Percentiles rank a stretch among this genome's conserved stretches.
Conservation (phyloP, 2,329 filamentous ascomycete genomes). For the Paecilomyces dactylethromorphus region DNA sequence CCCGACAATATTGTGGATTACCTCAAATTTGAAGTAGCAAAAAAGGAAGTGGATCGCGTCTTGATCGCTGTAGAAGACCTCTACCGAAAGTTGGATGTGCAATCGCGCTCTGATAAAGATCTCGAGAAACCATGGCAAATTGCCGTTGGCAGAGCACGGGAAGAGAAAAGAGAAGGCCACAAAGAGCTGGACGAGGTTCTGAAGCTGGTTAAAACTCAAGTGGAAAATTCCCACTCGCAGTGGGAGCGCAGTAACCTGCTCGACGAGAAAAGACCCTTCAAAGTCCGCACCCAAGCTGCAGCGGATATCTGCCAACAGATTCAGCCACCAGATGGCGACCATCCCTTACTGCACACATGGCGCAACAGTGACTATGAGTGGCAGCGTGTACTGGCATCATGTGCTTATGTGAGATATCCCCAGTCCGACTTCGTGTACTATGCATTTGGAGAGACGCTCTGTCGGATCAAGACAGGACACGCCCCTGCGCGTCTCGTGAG, state of each 20-base stretch:
- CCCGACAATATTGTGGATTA: slow-evolving; percentile 37
- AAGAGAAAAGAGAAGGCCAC: slow-evolving; percentile 7
- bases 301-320: slow-evolving; percentile 23
- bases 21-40: slow-evolving; percentile 36
- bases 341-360: slow-evolving; percentile 30
- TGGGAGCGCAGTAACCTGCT: slow-evolving; percentile 13
- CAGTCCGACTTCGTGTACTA: slow-evolving; percentile 20
- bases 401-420: slow-evolving; percentile 20
- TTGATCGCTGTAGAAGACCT: slow-evolving; percentile 23
- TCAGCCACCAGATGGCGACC: slow-evolving; percentile 20
- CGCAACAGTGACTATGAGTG: slow-evolving; percentile 23
- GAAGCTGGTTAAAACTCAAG: slow-evolving; percentile 10
- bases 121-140: slow-evolving; percentile 26
- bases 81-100: slow-evolving; percentile 15
- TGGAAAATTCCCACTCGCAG: slow-evolving; percentile 11
- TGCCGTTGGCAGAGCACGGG: slow-evolving; percentile 14
- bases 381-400: slow-evolving; percentile 32
- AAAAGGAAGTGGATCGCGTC: slow-evolving; percentile 19
- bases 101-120: slow-evolving; percentile 23
- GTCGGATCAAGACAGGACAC: slow-evolving; percentile 23
- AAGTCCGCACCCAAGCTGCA: slow-evolving; percentile 16
- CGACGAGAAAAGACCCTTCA: slow-evolving; percentile 11
- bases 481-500: slow-evolving; percentile 18
- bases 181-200: slow-evolving; percentile 13
- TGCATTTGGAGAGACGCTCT: slow-evolving; percentile 27